Base-by-base conservation (phyloP, 2,329 filamentous ascomycete genomes). In the Diaporthe sp. region DNA sequence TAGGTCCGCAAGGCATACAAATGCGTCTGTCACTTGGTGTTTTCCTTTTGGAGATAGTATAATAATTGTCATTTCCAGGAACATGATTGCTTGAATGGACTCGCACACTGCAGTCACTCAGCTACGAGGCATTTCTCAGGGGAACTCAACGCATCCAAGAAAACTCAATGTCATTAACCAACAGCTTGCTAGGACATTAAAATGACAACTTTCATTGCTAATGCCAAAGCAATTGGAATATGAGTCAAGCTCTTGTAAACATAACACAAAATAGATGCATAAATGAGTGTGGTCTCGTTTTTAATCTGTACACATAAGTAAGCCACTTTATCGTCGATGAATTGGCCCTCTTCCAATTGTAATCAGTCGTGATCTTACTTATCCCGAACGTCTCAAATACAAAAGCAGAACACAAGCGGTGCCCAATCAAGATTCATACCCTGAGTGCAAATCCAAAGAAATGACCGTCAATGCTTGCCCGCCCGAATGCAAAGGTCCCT, bases 401-500 rank as follows among this genome's bases (percentile, higher is more conserved):
- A 20, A 25, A 10, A 39, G 7, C 13, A 39, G 25, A 25, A 15
- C 22, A 61, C 22, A 61, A 61, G 6, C 8, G 13, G 22, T 25
- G 22, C 31, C 4, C 1, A 25, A 7, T 1, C 2, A 68, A 25
- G 17, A 28, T 39, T 17, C 1, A n/a, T 51, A n/a, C 9, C 51
- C 51, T 53, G n/a, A 12, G 4, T 2, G 28, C 22, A 25, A 8
- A 13, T 20, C 44, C 12, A 25, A 60, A n/a, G 28, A 61, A n/a
- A 58, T 28, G 15, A 20, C 65, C 34, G 22, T 70, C 20, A 13
- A 10, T 3, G 22, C 47, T 39, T 70, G 47, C 22, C 47, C 65
- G n/a, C 65, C 65, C 6, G 49, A 17, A 6, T 70, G 65, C 17
- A 42, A 70, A 42, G 65, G 47, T 28, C 65, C 65, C 4, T 70